Base-by-base conservation (phyloP, 2,329 filamentous ascomycete genomes). In the Rhinocladiella mackenziei region DNA sequence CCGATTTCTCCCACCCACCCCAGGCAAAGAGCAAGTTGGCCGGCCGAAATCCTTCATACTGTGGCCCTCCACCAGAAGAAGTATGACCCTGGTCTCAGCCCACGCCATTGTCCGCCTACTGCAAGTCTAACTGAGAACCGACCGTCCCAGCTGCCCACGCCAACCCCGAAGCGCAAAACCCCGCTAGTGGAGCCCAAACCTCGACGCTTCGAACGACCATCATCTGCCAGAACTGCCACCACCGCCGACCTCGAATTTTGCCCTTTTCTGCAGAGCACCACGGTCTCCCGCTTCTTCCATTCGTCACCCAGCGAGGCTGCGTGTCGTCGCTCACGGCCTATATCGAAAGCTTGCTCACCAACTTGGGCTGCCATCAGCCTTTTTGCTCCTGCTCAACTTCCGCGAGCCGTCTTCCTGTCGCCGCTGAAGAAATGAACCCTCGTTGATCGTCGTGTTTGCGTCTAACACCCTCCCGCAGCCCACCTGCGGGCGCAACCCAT, bases 401-500 rank as follows among this genome's bases (percentile, higher is more conserved):
- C 29, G n/a, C 20, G 19, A 39, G 33, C 41, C 31, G 18, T 33
- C 22, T 33, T 19, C 18, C 20, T 13, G 15, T 23, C 18, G 20
- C 37, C 36, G 20, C 37, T 35, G 11, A 20, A 32, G 37, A 31
- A 17, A 53, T 53, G 51, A 30, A 45, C 38, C 32, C 43, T 11
- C 30, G 38, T 25, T 48, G 49, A 52, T 8, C 37, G 43, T 40
- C 42, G 42, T 49, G 45, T 49, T 34, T 36, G 10, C 37, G 17
- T 35, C 43, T 19, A 25, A 28, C 31, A 15, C 28, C n/a, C 41
- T 45, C 41, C 50, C 50, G 50, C 52, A 53, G 52, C 52, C 52
- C 53, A 55, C 53, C 48, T 54, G 48, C 51, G 48, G 48, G 46
- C 51, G 34, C 37, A 39, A 39, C 20, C 35, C 33, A 18, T 20